Evolutionary conservation across 2,329 filamentous ascomycete species (phyloP).

Genomic region (Colletotrichum nymphaeae): DNA sequence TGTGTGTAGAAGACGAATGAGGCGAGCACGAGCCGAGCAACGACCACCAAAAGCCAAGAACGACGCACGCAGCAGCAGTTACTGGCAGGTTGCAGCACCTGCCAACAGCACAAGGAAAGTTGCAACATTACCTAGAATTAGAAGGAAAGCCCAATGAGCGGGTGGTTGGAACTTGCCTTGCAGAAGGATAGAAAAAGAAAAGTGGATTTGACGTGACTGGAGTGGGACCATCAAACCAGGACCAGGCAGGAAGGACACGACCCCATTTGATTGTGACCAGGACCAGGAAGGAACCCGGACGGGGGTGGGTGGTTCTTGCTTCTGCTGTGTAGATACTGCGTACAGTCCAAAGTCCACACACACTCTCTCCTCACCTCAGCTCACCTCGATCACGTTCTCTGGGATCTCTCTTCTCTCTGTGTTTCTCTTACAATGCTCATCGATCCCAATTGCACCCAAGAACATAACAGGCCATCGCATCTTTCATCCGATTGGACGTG

Average conservation of each 20-base stretch:
- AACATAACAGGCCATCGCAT: not conserved
- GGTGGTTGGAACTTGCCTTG: conserved; percentile 32
- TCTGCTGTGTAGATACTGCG: not conserved
- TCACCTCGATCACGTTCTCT: not conserved
- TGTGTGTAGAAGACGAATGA: not conserved
- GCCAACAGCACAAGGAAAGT: not conserved
- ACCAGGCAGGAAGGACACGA: not conserved
- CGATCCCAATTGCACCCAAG: not conserved
- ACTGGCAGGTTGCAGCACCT: not conserved
- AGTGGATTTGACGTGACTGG: conserved; percentile 27
- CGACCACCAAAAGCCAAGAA: not conserved
- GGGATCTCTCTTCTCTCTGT: not conserved
- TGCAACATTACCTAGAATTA: not conserved
- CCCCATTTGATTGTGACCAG: not conserved
- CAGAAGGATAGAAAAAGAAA: conserved; percentile 4
- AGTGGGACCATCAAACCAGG: not conserved
- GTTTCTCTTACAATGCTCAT: not conserved
- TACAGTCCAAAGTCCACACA: not conserved
- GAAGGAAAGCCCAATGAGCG: not conserved
- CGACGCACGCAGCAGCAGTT: not conserved
- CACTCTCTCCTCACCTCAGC: not conserved
- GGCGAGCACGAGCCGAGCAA: not conserved
- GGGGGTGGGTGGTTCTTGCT: not conserved
- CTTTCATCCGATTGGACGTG: not conserved
- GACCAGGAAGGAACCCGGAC: not conserved